These are phyloP conservation scores for Talaromyces sp. DNA, from an alignment of 2,329 filamentous ascomycete species.

Conservation along the genomic window DNA sequence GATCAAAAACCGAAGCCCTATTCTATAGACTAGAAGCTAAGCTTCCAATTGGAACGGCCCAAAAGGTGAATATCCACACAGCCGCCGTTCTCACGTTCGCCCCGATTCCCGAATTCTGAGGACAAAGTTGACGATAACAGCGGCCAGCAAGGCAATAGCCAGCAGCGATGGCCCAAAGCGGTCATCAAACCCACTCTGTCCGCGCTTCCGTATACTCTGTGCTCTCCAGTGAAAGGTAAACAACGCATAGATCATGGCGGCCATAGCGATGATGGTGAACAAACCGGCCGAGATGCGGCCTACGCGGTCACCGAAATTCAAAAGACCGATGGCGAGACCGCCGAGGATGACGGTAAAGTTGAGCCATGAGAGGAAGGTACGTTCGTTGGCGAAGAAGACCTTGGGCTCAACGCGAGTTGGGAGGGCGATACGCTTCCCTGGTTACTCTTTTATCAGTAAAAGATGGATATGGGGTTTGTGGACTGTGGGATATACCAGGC, in stretches of 20 bases:
- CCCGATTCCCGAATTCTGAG: slow-evolving; percentile 49
- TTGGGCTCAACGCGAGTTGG: slow-evolving; percentile 98
- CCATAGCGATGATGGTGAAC: slow-evolving; percentile 91
- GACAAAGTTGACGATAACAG: slow-evolving; percentile 95
- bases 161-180: slow-evolving; percentile 88
- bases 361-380: slow-evolving; percentile 98
- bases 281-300: slow-evolving; percentile 90
- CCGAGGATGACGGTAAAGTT: slow-evolving; percentile 99
- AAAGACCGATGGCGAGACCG: slow-evolving; percentile 89
- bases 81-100: not conserved
- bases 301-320: slow-evolving; percentile 94
- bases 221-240: slow-evolving; percentile 97
- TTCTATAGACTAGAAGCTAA: not conserved
- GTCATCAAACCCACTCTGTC: slow-evolving; percentile 95
- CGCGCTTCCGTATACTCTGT: slow-evolving; percentile 81
- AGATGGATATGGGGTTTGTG: not conserved
- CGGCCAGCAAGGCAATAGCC: slow-evolving; percentile 76
- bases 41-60: not conserved
- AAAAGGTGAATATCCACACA: not conserved
- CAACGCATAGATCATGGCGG: slow-evolving; percentile 90
- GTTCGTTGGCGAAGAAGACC: slow-evolving; percentile 99
- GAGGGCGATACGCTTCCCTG: slow-evolving; percentile 97
- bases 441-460: not conserved
- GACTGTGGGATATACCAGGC: slow-evolving; percentile 59
- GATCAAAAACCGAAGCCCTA: not conserved